A percentile compares a stretch with the other conserved stretches of the same genome.
Evolutionary conservation across 2,329 filamentous ascomycete species (phyloP).

Genomic region (Orbilia brochopaga): DNA sequence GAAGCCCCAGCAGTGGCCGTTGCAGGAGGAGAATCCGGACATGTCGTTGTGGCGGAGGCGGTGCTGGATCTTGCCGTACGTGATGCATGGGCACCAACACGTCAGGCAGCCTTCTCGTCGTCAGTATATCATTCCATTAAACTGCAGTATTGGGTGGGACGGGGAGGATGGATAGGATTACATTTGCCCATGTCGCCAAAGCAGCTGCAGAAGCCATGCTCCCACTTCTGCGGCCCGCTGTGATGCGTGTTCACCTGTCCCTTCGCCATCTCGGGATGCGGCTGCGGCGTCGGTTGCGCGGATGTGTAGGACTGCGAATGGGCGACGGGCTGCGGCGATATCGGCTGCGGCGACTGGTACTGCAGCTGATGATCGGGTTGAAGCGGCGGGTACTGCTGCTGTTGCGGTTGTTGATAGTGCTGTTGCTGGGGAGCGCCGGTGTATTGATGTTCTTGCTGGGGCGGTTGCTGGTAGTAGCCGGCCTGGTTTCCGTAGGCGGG

Average conservation of each 20-base stretch:
- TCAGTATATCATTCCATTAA: not conserved
- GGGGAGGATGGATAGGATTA: constrained; percentile 10
- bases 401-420: not conserved
- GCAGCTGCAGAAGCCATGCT: constrained; percentile 50
- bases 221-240: constrained; percentile 36
- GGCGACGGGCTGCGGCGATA: not conserved
- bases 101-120: constrained; percentile 26
- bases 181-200: constrained; percentile 51
- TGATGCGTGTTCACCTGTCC: constrained; percentile 11
- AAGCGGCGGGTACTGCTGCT: no score
- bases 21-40: constrained; percentile 33
- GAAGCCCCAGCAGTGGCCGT: constrained; percentile 57
- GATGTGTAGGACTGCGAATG: no score
- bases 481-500: constrained; percentile 6
- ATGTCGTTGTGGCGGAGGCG: constrained; percentile 36
- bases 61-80: constrained; percentile 47
- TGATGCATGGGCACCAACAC: constrained; percentile 50
- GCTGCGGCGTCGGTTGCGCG: constrained; percentile 3
- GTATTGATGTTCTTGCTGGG: no score
- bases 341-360: not conserved
- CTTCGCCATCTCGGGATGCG: constrained; percentile 15
- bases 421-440: constrained; percentile 4
- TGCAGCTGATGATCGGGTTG: constrained; percentile 14
- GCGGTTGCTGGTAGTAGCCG: not conserved
- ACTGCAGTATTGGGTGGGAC: not conserved